These are phyloP conservation scores for Corynascus novoguineensis DNA, from an alignment of 495 filamentous ascomycete genomes.

Conservation along the genomic window DNA sequence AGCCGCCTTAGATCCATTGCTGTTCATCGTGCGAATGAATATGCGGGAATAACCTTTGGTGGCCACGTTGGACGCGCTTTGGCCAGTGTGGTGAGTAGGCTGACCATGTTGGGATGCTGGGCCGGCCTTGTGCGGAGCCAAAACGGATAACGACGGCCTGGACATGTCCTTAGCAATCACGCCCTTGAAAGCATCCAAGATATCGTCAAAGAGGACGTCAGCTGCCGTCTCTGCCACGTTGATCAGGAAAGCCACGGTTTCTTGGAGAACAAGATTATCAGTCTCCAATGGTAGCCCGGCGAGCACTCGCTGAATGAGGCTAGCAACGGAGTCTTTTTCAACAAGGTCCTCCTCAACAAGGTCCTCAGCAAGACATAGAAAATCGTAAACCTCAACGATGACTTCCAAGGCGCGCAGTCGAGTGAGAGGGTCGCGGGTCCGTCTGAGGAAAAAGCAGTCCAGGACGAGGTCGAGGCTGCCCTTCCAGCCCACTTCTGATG, in stretches of 20 bases:
- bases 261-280: conserved; percentile 48
- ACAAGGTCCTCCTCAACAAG: conserved; percentile 47
- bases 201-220: conserved; percentile 45
- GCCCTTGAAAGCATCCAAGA: conserved; percentile 44
- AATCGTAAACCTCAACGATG: conserved; percentile 61
- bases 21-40: conserved; percentile 57
- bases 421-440: conserved; percentile 56
- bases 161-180: conserved; percentile 39
- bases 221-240: conserved; percentile 46
- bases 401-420: conserved; percentile 63
- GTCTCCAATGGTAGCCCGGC: conserved; percentile 49
- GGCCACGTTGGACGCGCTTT: conserved; percentile 51
- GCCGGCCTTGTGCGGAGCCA: conserved; percentile 24
- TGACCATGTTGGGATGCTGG: conserved; percentile 17
- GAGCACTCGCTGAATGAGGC: conserved; percentile 43
- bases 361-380: conserved; percentile 49
- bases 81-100: conserved; percentile 24
- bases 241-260: conserved; percentile 45
- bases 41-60: conserved; percentile 52
- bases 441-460: conserved; percentile 60
- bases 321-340: conserved; percentile 39
- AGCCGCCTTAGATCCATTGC: conserved; percentile 46
- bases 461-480: conserved; percentile 57
- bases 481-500: conserved; percentile 63
- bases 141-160: conserved; percentile 30